Evolutionary conservation across 495 filamentous ascomycete genomes (phyloP).

Genomic region (Neurospora discreta): DNA sequence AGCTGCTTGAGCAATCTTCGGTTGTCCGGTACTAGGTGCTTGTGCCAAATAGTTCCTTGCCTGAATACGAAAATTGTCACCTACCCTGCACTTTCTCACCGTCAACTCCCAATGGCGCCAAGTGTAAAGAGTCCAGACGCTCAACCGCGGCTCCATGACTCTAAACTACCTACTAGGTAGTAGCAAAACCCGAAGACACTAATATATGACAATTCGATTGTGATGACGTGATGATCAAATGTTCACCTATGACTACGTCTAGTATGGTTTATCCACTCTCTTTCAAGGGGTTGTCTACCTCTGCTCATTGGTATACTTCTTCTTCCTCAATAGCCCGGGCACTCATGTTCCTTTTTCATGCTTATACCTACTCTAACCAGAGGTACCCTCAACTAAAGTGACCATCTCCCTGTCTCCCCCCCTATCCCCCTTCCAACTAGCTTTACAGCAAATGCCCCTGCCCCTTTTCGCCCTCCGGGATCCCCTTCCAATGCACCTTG

Average conservation of each 20-base stretch:
- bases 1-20: background rate
- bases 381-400: background rate
- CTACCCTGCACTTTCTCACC: background rate
- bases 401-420: background rate
- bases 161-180: too few relatives aligned
- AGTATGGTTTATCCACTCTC: background rate
- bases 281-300: background rate
- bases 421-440: background rate
- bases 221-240: background rate
- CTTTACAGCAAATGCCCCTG: background rate
- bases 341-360: background rate
- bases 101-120: background rate
- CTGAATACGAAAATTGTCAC: background rate
- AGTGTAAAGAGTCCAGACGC: background rate
- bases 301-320: background rate
- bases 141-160: background rate
- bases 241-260: background rate
- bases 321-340: background rate
- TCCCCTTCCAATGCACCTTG: slow-evolving; percentile 61
- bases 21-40: background rate
- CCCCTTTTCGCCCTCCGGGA: background rate
- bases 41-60: background rate
- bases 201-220: background rate
- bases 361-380: background rate
- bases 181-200: background rate